Percentiles rank a stretch among this genome's conserved stretches.
phyloP scores from a whole-genome alignment of 768 basidiomycete species.

The Lentinula sp. region DNA sequence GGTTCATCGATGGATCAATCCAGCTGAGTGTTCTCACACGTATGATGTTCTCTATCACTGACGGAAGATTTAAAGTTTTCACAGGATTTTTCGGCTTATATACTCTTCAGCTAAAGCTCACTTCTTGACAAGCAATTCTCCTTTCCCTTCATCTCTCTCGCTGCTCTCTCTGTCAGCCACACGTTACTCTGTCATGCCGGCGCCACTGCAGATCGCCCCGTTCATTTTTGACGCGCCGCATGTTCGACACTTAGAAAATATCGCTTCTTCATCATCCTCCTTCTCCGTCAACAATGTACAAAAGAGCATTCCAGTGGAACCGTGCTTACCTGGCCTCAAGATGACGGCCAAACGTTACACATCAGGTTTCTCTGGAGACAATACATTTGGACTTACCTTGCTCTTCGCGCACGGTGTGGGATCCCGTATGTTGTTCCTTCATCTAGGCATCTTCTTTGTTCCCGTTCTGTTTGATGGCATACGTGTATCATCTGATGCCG shows the following conservation, averaged over 20 bases:
- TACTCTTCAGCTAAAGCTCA: not conserved
- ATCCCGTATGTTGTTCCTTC: constrained; percentile 29
- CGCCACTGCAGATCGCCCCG: not conserved
- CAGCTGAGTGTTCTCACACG: not conserved
- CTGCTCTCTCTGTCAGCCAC: not conserved
- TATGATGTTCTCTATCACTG: not conserved
- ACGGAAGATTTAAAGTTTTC: not conserved
- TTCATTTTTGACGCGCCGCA: not conserved
- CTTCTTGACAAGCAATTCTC: not conserved
- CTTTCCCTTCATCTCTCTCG: not conserved
- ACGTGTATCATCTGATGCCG: not conserved
- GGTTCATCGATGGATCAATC: not conserved
- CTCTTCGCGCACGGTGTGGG: constrained; percentile 44
- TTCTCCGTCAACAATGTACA: not conserved
- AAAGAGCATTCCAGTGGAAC: not conserved
- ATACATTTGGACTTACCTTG: constrained; percentile 33
- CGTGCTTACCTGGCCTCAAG: constrained; percentile 19
- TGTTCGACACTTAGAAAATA: not conserved
- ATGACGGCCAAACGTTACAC: constrained; percentile 42
- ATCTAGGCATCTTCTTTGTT: not conserved
- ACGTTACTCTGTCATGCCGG: not conserved
- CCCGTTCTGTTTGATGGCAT: not conserved
- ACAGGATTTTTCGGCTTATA: not conserved
- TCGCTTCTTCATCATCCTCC: not conserved
- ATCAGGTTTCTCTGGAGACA: constrained; percentile 15